Evolutionary conservation across 2,329 filamentous ascomycete species (phyloP), one percentile per base, ranked within the genome.

Genomic region (Colletotrichum somersetense): DNA sequence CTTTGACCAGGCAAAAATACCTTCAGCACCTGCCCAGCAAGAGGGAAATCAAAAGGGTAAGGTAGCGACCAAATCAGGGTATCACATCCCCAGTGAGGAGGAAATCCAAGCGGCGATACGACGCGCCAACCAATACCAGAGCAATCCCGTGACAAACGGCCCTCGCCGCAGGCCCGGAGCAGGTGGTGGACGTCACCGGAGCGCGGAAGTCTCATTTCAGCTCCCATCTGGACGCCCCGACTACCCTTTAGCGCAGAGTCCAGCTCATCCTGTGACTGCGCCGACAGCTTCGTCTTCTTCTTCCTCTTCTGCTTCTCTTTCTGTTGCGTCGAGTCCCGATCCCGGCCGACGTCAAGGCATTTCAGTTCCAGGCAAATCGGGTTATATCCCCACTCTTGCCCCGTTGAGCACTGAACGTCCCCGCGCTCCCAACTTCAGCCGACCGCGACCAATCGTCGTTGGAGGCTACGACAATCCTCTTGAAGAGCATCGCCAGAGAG

Each of bases 381-480:
- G 48, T 11, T 71, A 73, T 52, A 64, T 73, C 57, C 71, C 73
- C 66, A 72, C 66, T 14, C 63, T 73, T 53, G 35, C 67, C 48
- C 53, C 62, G 12, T 52, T 62, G 26, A 72, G 63, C 55, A 72
- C 58, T 44, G 50, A 42, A 57, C 67, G 68, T 38, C 67, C 62
- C 33, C 62, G 44, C 44, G 50, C 56, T 33, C 40, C 62, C 26
- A 64, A 59, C 23, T 52, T 48, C 56, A 52, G 70, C 62, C 73
- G 71, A 40, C 71, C 73, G 50, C 73, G 73, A 46, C 73, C 73
- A 30, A 48, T 71, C 12, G 46, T 73, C 38, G 66, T 74, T 35
- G 73, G 73, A 56, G 73, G 62, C 33, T 74, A 58, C 66, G 73
- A 73, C 46, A 73, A 73, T 53, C 62, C 66, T 18, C 62, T 69